These are phyloP conservation scores for Entophlyctis luteolus DNA, from an alignment of 192 early-diverging fungal genomes.

Conservation along the genomic window DNA sequence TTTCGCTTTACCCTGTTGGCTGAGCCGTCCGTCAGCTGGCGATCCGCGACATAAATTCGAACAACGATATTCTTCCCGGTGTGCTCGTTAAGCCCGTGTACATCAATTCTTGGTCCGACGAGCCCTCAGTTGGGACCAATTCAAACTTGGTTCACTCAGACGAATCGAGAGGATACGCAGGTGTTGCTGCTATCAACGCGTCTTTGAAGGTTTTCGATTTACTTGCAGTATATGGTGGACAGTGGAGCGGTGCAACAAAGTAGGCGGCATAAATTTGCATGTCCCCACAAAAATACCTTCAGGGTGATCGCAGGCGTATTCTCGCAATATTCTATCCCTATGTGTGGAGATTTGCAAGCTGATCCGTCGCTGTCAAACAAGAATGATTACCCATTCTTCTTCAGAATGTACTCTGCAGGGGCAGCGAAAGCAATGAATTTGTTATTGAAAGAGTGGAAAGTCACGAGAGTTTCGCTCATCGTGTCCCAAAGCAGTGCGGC, in stretches of 20 bases:
- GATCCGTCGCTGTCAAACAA: slow-evolving; percentile 1
- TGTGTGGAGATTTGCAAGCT: neutral
- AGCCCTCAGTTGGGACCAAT: neutral
- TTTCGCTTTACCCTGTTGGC: neutral
- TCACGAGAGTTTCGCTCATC: neutral
- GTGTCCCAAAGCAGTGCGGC: neutral
- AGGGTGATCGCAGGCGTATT: neutral
- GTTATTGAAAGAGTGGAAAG: neutral
- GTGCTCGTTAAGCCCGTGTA: neutral
- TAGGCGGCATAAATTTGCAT: neutral
- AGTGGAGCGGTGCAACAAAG: neutral
- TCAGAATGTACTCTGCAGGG: neutral
- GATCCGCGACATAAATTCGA: neutral
- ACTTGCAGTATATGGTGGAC: slow-evolving; percentile 16
- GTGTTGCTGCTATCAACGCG: neutral
- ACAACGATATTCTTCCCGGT: neutral
- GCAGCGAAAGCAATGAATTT: neutral
- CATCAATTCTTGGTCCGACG: neutral
- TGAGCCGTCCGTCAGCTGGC: neutral
- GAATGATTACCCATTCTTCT: slow-evolving; percentile 1
- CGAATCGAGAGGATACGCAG: neutral
- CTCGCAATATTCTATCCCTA: slow-evolving; percentile 3
- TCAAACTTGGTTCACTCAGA: too few relatives aligned
- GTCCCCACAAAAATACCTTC: neutral
- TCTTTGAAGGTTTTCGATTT: neutral